A percentile compares a stretch with the other conserved stretches of the same genome.
These are phyloP conservation scores for Aspergillus eucalypticola DNA, from an alignment of 2,329 filamentous ascomycete species.

Conservation along the genomic window DNA sequence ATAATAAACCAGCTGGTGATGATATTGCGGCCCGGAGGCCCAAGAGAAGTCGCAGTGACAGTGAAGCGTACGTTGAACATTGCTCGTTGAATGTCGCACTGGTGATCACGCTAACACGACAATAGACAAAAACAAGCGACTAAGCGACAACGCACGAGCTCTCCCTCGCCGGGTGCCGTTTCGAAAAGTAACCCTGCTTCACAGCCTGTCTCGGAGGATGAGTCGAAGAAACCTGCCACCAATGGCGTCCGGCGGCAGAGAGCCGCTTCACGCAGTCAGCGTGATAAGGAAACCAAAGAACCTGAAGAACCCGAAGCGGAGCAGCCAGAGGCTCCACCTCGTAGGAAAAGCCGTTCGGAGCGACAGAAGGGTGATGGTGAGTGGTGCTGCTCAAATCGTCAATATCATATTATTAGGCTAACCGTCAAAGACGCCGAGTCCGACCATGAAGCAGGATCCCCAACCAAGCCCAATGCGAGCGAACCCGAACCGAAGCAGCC, in stretches of 20 bases:
- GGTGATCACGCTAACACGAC: constrained; percentile 30
- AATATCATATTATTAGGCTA: constrained; percentile 20
- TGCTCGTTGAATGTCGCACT: constrained; percentile 4
- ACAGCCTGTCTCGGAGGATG: constrained; percentile 65
- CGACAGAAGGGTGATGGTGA: constrained; percentile 78
- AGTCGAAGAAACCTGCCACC: constrained; percentile 45
- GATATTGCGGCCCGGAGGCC: constrained; percentile 62
- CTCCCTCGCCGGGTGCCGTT: constrained; percentile 66
- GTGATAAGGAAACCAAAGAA: constrained; percentile 50
- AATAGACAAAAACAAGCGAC: constrained; percentile 66
- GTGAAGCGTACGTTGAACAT: constrained; percentile 75
- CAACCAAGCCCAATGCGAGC: constrained; percentile 44
- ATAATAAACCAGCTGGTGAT: constrained; percentile 60
- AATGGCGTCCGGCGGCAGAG: constrained; percentile 60
- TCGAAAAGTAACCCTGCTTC: constrained; percentile 50
- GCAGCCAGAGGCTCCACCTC: constrained; percentile 71
- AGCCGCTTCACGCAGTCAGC: constrained; percentile 55
- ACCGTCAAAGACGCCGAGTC: constrained; percentile 58
- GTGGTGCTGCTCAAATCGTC: constrained; percentile 11
- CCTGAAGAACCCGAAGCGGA: constrained; percentile 68
- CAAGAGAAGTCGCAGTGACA: constrained; percentile 86
- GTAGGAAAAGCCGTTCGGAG: constrained; percentile 79
- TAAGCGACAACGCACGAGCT: constrained; percentile 83
- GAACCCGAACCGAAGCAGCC: constrained; percentile 44
- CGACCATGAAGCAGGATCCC: constrained; percentile 66